Base-by-base conservation (phyloP, 495 filamentous ascomycete genomes). In the Xylaria scruposa region DNA sequence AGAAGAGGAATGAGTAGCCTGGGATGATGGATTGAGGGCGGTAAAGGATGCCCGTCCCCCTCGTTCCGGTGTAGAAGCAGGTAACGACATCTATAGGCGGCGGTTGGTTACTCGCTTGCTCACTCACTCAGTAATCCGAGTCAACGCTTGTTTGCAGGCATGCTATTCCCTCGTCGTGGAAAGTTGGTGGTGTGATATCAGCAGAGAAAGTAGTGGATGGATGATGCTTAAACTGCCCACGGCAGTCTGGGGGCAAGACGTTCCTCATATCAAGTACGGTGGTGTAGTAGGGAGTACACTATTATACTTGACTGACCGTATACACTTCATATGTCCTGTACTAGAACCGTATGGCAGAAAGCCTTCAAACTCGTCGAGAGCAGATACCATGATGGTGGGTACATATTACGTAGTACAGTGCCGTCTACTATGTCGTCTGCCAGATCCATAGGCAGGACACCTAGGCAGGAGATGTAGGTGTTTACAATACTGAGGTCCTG, bases 21-120 rank as follows among this genome's bases (percentile, higher is more conserved):
- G 44, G n/a, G 24, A 62, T 61, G 58, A 62, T 61, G 58, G 46
- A 54, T 63, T 63, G 46, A 62, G 56, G 46, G 68, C 68, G 68
- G 68, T 59, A 70, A 70, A 62, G 59, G 68, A 70, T 70, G 68
- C 53, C 53, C 51, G 15, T 68, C 42, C 8, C 26, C 40, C 65
- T 67, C 19, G 47, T 56, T 67, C 44, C 29, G 26, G 33, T 26
- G 17, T 51, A 31, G 24, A 31, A 40, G 36, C 38, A 53, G 44
- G 47, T 53, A 67, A 67, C 24, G 24, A 5, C 24, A 47, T 26
- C 42, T 42, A 44, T 5, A 49, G 46, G 59, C 54, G 65, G 38
- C 26, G 4, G 29, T 17, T 6, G 40, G 40, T 49, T 26, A 56
- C 53, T 56, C 26, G 26, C 53, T 56, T 15, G 26, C 53, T 31